These are phyloP conservation scores for Avena atlantica DNA, from an alignment of 176 grass and related monocot species.

Conservation along the genomic window DNA sequence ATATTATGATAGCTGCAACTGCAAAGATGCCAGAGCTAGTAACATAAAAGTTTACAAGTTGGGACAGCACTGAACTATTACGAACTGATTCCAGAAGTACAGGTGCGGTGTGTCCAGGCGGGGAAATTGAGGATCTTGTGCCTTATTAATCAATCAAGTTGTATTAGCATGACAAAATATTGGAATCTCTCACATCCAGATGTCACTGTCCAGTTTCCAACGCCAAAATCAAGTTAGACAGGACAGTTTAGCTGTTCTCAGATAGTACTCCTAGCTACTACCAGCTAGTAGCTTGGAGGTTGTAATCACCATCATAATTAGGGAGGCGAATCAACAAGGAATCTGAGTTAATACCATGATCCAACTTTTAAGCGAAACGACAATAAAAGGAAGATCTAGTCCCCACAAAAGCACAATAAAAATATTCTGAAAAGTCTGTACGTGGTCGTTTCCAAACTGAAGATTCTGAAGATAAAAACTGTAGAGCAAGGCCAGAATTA, in stretches of 20 bases:
- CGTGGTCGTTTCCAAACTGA: background rate
- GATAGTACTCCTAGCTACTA: no score
- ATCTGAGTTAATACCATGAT: background rate
- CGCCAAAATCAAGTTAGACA: background rate
- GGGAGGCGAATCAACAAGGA: background rate
- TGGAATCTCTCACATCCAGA: background rate
- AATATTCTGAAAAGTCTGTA: background rate
- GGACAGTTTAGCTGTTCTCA: background rate
- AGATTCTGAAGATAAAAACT: background rate
- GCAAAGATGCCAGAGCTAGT: no score
- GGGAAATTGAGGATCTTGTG: no score
- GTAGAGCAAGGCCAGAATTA: background rate
- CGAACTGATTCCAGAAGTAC: no score
- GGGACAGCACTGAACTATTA: no score
- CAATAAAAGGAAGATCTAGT: slow-evolving; percentile 4
- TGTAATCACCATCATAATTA: no score
- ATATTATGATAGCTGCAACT: no score
- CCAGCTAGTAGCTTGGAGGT: no score
- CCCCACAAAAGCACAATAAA: slow-evolving; percentile 22
- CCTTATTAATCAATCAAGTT: background rate
- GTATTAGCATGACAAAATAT: slow-evolving; percentile 2
- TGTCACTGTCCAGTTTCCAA: slow-evolving; percentile 2
- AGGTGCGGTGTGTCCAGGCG: no score
- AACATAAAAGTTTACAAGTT: background rate
- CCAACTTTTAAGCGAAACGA: background rate